Conservation (phyloP, 1,139 yeast genomes). For the Blastobotrys persicus region DNA sequence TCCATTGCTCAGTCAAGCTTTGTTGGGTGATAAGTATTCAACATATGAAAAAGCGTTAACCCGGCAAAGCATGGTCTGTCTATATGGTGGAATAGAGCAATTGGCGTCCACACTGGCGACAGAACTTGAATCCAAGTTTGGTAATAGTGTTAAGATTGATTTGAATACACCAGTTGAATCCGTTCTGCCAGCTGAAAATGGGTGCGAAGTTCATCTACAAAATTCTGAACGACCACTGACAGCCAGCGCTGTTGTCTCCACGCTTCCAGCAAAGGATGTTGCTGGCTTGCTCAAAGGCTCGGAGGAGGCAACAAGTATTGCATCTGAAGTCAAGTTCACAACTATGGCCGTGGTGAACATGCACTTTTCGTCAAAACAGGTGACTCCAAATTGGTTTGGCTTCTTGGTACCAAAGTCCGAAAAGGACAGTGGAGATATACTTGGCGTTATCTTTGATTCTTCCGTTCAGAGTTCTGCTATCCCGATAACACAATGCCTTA, state of each 20-base stretch:
- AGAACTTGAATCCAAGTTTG: conserved; percentile 36
- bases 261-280: conserved; percentile 29
- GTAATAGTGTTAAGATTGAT: conserved; percentile 48
- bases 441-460: conserved; percentile 91
- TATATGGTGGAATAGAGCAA: conserved; percentile 34
- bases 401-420: conserved; percentile 68
- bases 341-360: conserved; percentile 39
- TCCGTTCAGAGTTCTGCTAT: conserved; percentile 49
- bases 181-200: conserved; percentile 18
- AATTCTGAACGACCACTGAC: conserved; percentile 16
- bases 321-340: conserved; percentile 29
- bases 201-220: conserved; percentile 17
- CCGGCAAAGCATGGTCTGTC: conserved; percentile 31
- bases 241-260: conserved; percentile 33
- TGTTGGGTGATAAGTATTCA: conserved; percentile 23
- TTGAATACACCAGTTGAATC: conserved; percentile 27
- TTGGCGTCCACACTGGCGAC: conserved; percentile 36
- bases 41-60: conserved; percentile 20
- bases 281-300: conserved; percentile 22
- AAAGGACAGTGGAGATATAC: conserved; percentile 55
- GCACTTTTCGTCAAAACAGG: conserved; percentile 30
- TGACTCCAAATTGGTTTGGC: conserved; percentile 67
- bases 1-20: conserved; percentile 30
- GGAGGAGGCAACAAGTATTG: conserved; percentile 19
- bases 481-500: conserved; percentile 17